Evolutionary conservation across 495 filamentous ascomycete genomes (phyloP).

Genomic region (Daldinia loculata): DNA sequence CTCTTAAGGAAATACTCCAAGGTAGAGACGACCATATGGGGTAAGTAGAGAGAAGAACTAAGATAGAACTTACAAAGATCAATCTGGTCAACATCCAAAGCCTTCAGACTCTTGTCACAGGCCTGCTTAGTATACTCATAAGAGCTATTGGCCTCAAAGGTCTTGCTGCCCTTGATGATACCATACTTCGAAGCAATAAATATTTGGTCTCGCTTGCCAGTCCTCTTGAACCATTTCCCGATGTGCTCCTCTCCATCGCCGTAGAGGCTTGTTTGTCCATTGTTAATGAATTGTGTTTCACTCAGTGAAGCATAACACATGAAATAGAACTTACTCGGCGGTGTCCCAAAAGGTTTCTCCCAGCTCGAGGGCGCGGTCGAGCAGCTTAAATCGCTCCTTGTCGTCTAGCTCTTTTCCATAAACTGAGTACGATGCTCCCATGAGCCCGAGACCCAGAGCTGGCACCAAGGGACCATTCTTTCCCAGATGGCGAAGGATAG

Average conservation of each 20-base stretch:
- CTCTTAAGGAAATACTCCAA: too few relatives aligned
- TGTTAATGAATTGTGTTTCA: too few relatives aligned
- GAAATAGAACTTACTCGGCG: conserved; percentile 38
- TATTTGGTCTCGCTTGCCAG: conserved; percentile 59
- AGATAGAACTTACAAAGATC: conserved; percentile 51
- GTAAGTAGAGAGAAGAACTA: neutral
- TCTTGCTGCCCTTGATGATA: conserved; percentile 41
- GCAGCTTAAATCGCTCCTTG: conserved; percentile 59
- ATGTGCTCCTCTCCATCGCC: conserved; percentile 59
- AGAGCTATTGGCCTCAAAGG: conserved; percentile 47
- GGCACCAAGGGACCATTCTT: conserved; percentile 62
- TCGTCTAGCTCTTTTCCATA: conserved; percentile 55
- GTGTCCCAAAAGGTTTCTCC: conserved; percentile 69
- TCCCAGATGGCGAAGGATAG: conserved; percentile 51
- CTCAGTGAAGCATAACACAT: too few relatives aligned
- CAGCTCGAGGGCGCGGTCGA: conserved; percentile 62
- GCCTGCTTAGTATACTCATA: conserved; percentile 56
- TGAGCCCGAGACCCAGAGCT: conserved; percentile 62
- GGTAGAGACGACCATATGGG: neutral
- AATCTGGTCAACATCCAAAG: conserved; percentile 56
- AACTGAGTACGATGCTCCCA: conserved; percentile 52
- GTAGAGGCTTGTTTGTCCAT: too few relatives aligned
- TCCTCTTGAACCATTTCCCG: conserved; percentile 62
- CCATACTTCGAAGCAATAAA: conserved; percentile 68
- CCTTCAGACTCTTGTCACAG: conserved; percentile 54